phyloP scores from a whole-genome alignment of 805 yeast species.

The Kodamaea fukazawae region DNA sequence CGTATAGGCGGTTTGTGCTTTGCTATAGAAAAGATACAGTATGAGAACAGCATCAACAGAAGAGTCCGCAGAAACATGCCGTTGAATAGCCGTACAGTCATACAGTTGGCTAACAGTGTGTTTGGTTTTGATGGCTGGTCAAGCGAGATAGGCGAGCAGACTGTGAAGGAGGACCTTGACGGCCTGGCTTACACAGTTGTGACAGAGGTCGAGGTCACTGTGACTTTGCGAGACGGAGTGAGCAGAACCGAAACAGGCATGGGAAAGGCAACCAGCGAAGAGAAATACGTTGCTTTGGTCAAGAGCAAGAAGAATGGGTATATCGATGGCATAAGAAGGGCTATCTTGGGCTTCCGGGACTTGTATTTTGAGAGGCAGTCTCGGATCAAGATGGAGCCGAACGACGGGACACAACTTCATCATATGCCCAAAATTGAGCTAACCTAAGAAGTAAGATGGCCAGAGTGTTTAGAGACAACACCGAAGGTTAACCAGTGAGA shows the following conservation, averaged over 20 bases:
- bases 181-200: conserved; percentile 22
- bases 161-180: conserved; percentile 18
- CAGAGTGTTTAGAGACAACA: too few species aligned
- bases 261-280: conserved; percentile 34
- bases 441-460: too few species aligned
- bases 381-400: too few species aligned
- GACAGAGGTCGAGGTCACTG: conserved; percentile 28
- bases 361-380: conserved; percentile 11
- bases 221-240: conserved; percentile 46
- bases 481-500: too few species aligned
- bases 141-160: conserved; percentile 34
- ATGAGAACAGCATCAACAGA: conserved; percentile 13
- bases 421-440: too few species aligned
- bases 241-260: conserved; percentile 34
- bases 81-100: conserved; percentile 19
- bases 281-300: conserved; percentile 32
- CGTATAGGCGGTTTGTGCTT: conserved; percentile 50
- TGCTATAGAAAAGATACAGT: conserved; percentile 39
- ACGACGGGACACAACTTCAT: too few species aligned
- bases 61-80: conserved; percentile 2
- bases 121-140: conserved; percentile 63
- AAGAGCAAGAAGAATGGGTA: conserved; percentile 48
- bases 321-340: conserved; percentile 43
- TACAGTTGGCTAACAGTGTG: conserved; percentile 46
- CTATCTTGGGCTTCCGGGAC: conserved; percentile 36